Percentiles rank a stretch among this genome's conserved stretches.
These are phyloP conservation scores for Sicyos baderoa DNA, from an alignment of 306 rosid genomes.

Conservation along the genomic window DNA sequence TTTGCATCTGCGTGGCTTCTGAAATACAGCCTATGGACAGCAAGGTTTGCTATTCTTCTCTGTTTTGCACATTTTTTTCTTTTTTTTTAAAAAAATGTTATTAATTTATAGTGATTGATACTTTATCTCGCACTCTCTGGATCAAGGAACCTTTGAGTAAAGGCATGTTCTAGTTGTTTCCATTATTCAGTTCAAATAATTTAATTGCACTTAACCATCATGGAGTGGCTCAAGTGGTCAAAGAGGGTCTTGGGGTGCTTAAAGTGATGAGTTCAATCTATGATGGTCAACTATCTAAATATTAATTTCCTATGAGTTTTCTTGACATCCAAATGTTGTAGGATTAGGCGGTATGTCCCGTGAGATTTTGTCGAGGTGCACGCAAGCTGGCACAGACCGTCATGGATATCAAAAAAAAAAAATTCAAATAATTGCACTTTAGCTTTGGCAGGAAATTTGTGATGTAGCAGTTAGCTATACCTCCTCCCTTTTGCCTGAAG, in stretches of 20 bases:
- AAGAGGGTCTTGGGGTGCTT: too few relatives aligned
- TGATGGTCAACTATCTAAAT: too few relatives aligned
- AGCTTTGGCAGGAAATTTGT: neutral
- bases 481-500: neutral
- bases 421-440: neutral
- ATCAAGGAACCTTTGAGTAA: neutral
- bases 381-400: too few relatives aligned
- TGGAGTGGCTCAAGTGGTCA: too few relatives aligned
- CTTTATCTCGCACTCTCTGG: neutral
- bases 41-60: constrained; percentile 51
- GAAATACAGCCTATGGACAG: constrained; percentile 53
- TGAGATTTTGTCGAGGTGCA: too few relatives aligned
- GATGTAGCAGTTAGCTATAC: constrained; percentile 3
- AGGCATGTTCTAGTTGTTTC: neutral
- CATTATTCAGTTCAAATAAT: neutral
- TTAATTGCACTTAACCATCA: neutral
- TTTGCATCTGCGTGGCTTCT: constrained; percentile 27
- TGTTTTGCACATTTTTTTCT: constrained; percentile 20
- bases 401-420: too few relatives aligned
- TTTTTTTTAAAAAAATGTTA: too few relatives aligned
- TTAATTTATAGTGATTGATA: neutral
- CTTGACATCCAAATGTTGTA: too few relatives aligned
- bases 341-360: too few relatives aligned
- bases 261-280: too few relatives aligned
- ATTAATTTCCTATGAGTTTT: too few relatives aligned